Percentiles rank a stretch among this genome's conserved stretches.
These are phyloP conservation scores for Verticillium tricorpus DNA, from an alignment of 2,329 filamentous ascomycete species.

Conservation along the genomic window DNA sequence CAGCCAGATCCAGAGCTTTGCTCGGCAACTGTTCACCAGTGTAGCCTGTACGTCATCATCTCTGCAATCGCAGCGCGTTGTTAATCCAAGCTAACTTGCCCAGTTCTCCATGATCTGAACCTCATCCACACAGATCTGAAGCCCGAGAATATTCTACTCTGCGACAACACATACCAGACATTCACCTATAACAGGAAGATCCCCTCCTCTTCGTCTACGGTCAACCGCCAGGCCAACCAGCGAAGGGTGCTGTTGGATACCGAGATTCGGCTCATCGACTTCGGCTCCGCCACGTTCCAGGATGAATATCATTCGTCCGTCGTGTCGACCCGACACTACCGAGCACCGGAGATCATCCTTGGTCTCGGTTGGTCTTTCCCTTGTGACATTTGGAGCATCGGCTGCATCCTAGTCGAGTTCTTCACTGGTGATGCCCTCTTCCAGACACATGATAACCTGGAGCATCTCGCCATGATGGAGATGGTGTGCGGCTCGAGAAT, in stretches of 20 bases:
- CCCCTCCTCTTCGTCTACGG: slow-evolving; percentile 59
- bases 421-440: slow-evolving; percentile 68
- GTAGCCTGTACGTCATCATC: slow-evolving; percentile 74
- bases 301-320: slow-evolving; percentile 70
- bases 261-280: slow-evolving; percentile 67
- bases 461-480: slow-evolving; percentile 74
- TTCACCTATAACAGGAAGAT: slow-evolving; percentile 69
- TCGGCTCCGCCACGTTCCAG: slow-evolving; percentile 68
- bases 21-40: slow-evolving; percentile 92
- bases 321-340: slow-evolving; percentile 65
- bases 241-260: slow-evolving; percentile 62
- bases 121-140: slow-evolving; percentile 87
- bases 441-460: slow-evolving; percentile 68
- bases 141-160: slow-evolving; percentile 66
- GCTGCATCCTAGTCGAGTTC: slow-evolving; percentile 68
- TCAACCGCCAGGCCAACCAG: slow-evolving; percentile 57
- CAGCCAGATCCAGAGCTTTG: slow-evolving; percentile 97
- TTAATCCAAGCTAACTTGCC: slow-evolving; percentile 9
- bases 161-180: slow-evolving; percentile 61
- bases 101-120: slow-evolving; percentile 93
- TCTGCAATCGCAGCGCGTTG: not conserved
- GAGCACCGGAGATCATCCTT: slow-evolving; percentile 67
- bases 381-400: slow-evolving; percentile 71
- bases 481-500: slow-evolving; percentile 58
- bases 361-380: slow-evolving; percentile 68